Percentiles rank a stretch among this genome's conserved stretches.
phyloP scores from a whole-genome alignment of 1,284 basidiomycete species.

The Lignosus rhinocerotis region DNA sequence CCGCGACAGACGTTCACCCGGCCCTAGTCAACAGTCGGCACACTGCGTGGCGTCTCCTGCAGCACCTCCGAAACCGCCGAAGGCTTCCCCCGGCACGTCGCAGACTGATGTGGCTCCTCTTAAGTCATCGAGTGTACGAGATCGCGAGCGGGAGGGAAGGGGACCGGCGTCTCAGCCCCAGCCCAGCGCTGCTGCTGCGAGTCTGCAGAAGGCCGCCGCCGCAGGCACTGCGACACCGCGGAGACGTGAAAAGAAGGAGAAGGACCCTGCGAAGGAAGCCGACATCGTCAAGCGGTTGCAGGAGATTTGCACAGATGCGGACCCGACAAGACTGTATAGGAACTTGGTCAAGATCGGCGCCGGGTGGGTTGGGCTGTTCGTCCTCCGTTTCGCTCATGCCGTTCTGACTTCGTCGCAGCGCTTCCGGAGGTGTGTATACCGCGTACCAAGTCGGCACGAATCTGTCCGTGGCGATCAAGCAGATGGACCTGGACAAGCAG shows the following conservation, averaged over 20 bases:
- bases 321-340: slow-evolving; percentile 92
- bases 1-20: slow-evolving; percentile 48
- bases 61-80: slow-evolving; percentile 36
- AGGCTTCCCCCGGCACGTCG: slow-evolving; percentile 54
- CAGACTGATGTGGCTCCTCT: slow-evolving; percentile 50
- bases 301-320: slow-evolving; percentile 95
- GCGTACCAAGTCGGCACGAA: slow-evolving; percentile 96
- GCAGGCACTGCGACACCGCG: slow-evolving; percentile 74
- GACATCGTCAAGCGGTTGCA: slow-evolving; percentile 92
- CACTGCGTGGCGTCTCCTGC: slow-evolving; percentile 20
- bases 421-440: slow-evolving; percentile 97
- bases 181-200: slow-evolving; percentile 56
- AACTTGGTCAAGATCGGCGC: slow-evolving; percentile 97
- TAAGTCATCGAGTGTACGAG: slow-evolving; percentile 36
- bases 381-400: slow-evolving; percentile 6
- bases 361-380: slow-evolving; percentile 59
- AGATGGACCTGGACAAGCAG: slow-evolving; percentile 99
- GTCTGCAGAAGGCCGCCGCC: slow-evolving; percentile 56
- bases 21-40: slow-evolving; percentile 27
- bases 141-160: slow-evolving; percentile 20
- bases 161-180: slow-evolving; percentile 30
- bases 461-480: slow-evolving; percentile 96
- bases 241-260: slow-evolving; percentile 83
- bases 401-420: slow-evolving; percentile 46
- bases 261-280: slow-evolving; percentile 79